Conservation (phyloP, 2,329 filamentous ascomycete species). For the Polytolypa hystricis region DNA sequence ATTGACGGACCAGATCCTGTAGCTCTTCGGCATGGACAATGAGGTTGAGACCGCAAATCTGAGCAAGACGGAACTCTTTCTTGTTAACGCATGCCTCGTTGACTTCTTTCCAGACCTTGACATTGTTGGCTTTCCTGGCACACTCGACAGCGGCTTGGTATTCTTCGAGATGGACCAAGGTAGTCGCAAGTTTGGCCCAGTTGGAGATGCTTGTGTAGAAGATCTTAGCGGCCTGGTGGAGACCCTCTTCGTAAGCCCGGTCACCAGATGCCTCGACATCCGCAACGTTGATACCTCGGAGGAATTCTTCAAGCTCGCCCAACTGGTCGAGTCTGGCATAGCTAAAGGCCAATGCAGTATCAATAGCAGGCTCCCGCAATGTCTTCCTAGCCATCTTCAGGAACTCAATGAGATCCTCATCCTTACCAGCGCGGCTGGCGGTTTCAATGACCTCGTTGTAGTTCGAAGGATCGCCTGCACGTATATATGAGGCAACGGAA, state of each 20-base stretch:
- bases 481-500: slow-evolving; percentile 94
- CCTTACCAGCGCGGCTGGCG: slow-evolving; percentile 88
- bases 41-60: slow-evolving; percentile 96
- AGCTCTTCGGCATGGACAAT: slow-evolving; percentile 97
- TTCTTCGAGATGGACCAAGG: slow-evolving; percentile 89
- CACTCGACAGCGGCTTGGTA: slow-evolving; percentile 97
- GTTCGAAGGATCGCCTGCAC: slow-evolving; percentile 84
- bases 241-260: slow-evolving; percentile 90
- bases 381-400: slow-evolving; percentile 97
- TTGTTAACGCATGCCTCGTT: slow-evolving; percentile 92
- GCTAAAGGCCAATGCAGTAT: slow-evolving; percentile 87
- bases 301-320: slow-evolving; percentile 88
- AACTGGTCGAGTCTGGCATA: slow-evolving; percentile 88
- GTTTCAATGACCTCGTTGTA: slow-evolving; percentile 94
- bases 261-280: slow-evolving; percentile 95
- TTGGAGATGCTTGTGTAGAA: slow-evolving; percentile 98
- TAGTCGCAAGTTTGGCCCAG: slow-evolving; percentile 98
- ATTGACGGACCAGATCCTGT: slow-evolving; percentile 84
- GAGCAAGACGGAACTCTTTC: slow-evolving; percentile 97
- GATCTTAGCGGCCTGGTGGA: slow-evolving; percentile 94
- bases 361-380: slow-evolving; percentile 81
- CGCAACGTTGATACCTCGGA: slow-evolving; percentile 84
- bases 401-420: slow-evolving; percentile 94
- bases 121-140: slow-evolving; percentile 95
- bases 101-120: slow-evolving; percentile 98